Base-by-base conservation (phyloP, 805 yeast species). In the Candida tibetensis region DNA sequence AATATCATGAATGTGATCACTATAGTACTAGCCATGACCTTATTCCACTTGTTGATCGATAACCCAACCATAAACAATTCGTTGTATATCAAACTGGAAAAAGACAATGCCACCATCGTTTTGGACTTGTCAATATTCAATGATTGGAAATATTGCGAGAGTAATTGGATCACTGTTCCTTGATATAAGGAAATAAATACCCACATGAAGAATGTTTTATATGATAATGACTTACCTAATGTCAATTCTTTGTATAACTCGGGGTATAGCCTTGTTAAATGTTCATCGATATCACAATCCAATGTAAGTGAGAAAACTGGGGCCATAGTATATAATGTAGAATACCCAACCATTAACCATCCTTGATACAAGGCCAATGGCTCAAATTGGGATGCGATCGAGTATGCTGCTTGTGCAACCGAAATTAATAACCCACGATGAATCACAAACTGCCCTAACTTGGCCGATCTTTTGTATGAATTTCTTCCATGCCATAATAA, bases 401-500 rank as follows among this genome's bases (percentile, higher is more conserved):
- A 89, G 59, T 77, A 93, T 12, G 93, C 89, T 1, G 96, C 95
- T 62, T 93, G 99, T 37, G 96, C 91, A 4, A 91, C 90, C 2
- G 96, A 86, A 36, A 93, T 91, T 30, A 93, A 75, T 36, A 93
- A 71, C 21, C 99, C 99, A 58, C 99, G 81, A 58, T 93, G 99
- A 55, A 93, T 93, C 32, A 93, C 89, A 66, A 93, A 91, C 58
- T 93, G 99, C 1, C 96, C 86, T 44, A 93, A 69, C 60, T 93
- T 93, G 1, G 99, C 96, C 28, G 95, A 85, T 52, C 98, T 73
- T 60, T 95, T 93, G 66, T 93, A 93, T 3, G 96, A 87, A 62
- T 95, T 93, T 58, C 99, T 77, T 6, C 99, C 99, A 60, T 93
- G 99, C 99, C 99, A 93, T 36, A 93, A 72, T 30, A 95, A 63